These are phyloP conservation scores for Apiospora koreana DNA, from an alignment of 2,329 filamentous ascomycete genomes.

Conservation along the genomic window DNA sequence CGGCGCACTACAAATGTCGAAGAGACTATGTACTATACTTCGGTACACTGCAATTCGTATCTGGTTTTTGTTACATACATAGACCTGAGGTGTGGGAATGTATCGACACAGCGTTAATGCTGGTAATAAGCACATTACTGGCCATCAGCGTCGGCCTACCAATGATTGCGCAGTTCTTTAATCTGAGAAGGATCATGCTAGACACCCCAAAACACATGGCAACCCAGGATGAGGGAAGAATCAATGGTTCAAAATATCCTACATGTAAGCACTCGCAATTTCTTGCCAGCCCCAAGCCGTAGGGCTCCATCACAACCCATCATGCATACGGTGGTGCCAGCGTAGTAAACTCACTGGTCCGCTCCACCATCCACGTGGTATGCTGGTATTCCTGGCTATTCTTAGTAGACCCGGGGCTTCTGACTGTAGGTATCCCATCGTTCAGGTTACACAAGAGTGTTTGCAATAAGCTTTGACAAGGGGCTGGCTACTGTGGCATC, in stretches of 20 bases:
- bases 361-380: not conserved
- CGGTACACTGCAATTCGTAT: not conserved
- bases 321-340: not conserved
- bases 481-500: not conserved
- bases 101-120: not conserved
- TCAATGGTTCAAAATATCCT: not conserved
- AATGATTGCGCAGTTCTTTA: not conserved
- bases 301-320: not conserved
- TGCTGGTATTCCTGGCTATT: not conserved
- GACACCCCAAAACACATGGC: not conserved
- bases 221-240: not conserved
- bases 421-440: not conserved
- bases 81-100: not conserved
- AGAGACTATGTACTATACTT: too few relatives aligned
- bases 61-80: too few relatives aligned
- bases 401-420: not conserved
- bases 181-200: not conserved
- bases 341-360: not conserved
- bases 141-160: not conserved
- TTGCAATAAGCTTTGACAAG: not conserved
- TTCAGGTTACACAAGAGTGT: not conserved
- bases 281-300: not conserved
- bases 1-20: too few relatives aligned
- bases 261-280: not conserved
- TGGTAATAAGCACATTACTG: too few relatives aligned